A percentile compares a stretch with the other conserved stretches of the same genome.
These are phyloP conservation scores for Kwoniella bestiolae DNA, from an alignment of 768 basidiomycete genomes.

Conservation along the genomic window DNA sequence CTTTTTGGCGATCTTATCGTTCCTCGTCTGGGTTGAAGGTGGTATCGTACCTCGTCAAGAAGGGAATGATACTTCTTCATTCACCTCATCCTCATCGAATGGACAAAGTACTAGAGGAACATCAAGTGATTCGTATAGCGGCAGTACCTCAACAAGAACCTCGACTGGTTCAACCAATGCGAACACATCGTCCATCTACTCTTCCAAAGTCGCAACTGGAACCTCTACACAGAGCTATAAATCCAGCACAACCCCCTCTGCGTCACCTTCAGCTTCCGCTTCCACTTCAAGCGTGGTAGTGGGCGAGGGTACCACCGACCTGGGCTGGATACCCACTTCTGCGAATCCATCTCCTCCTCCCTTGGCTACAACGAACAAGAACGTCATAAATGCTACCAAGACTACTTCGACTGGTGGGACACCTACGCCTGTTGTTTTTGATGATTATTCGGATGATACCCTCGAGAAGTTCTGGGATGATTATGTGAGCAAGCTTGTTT, in stretches of 20 bases:
- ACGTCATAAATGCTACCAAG: conserved; percentile 11
- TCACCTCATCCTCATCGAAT: no score
- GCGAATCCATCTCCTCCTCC: conserved; percentile 8
- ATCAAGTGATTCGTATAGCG: no score
- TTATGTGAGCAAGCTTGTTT: no score
- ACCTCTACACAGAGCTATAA: no score
- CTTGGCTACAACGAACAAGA: conserved; percentile 11
- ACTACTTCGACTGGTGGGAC: conserved; percentile 20
- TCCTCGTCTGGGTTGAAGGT: background rate
- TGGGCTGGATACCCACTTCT: conserved; percentile 21
- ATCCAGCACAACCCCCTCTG: background rate
- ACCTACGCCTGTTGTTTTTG: conserved; percentile 1
- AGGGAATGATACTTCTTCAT: background rate
- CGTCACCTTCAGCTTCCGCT: background rate
- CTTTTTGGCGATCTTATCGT: background rate
- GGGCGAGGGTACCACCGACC: conserved; percentile 4
- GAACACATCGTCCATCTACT: no score
- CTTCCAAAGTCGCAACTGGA: no score
- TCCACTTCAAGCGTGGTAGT: background rate
- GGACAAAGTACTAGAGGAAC: no score
- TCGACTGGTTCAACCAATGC: no score
- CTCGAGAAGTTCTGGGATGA: conserved; percentile 25
- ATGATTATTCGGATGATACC: conserved; percentile 9
- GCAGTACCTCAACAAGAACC: no score
- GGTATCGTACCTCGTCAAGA: background rate